Evolutionary conservation across 2,329 filamentous ascomycete species (phyloP).

Genomic region (Myriosclerotinia scirpicola): DNA sequence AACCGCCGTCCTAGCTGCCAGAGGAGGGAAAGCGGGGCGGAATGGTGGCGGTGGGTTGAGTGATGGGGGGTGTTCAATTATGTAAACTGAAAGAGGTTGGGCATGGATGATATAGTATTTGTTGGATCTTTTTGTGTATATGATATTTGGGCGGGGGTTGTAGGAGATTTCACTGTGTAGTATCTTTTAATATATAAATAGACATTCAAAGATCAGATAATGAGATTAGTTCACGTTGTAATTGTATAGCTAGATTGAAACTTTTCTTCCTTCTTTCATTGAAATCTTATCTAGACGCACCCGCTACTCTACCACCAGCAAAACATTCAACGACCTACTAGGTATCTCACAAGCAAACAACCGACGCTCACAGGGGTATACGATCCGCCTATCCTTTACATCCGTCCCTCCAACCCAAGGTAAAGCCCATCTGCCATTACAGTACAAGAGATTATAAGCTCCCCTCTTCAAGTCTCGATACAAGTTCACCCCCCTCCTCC

Average conservation of each 20-base stretch:
- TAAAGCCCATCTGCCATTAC: background rate
- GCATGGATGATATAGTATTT: background rate
- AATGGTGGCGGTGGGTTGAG: slow-evolving; percentile 15
- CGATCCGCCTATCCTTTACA: slow-evolving; percentile 6
- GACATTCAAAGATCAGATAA: background rate
- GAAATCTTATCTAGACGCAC: slow-evolving; percentile 12
- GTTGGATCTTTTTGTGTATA: no score
- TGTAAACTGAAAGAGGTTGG: background rate
- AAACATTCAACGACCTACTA: background rate
- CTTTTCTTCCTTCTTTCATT: slow-evolving; percentile 2
- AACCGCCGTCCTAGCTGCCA: slow-evolving; percentile 21
- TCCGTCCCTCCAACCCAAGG: background rate
- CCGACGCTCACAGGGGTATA: slow-evolving; percentile 16
- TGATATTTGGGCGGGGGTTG: no score
- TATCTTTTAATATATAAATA: no score
- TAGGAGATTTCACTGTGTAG: no score
- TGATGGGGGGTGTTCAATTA: slow-evolving; percentile 18
- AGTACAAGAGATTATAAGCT: background rate
- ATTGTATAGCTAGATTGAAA: background rate
- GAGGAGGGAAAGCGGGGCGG: slow-evolving; percentile 8
- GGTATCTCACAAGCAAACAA: slow-evolving; percentile 3
- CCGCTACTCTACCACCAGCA: background rate
- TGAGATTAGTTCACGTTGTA: background rate
- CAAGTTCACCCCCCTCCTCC: background rate
- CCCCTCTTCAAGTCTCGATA: background rate